These are phyloP conservation scores for Fistulifera pelliculosa DNA, from an alignment of 108 stramenopile species.

Conservation along the genomic window DNA sequence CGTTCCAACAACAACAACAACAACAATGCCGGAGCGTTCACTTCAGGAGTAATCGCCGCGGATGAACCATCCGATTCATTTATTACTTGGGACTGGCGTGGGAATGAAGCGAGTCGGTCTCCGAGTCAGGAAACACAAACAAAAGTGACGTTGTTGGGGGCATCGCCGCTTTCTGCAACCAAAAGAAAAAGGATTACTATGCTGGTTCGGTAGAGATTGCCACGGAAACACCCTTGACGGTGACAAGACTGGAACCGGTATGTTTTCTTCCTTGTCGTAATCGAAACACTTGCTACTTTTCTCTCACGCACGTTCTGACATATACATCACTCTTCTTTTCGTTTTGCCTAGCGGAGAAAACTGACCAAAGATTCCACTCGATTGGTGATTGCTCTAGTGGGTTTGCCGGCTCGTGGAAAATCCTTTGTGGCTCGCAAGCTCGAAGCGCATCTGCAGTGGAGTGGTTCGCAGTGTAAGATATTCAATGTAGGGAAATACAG, in stretches of 20 bases:
- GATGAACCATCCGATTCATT: no score
- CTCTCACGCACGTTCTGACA: no score
- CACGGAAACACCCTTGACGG: slow-evolving; percentile 44
- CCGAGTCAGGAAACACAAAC: no score
- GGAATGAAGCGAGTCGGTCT: no score
- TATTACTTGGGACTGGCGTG: no score
- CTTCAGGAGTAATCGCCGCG: no score
- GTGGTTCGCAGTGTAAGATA: slow-evolving; percentile 59
- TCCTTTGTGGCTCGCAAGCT: slow-evolving; percentile 86
- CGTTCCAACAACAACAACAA: no score
- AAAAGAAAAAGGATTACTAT: slow-evolving; percentile 34
- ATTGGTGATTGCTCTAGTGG: slow-evolving; percentile 76
- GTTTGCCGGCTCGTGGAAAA: slow-evolving; percentile 85
- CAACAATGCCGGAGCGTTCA: no score
- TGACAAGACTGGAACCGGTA: slow-evolving; percentile 67
- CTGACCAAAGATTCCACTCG: slow-evolving; percentile 59
- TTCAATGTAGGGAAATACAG: slow-evolving; percentile 91
- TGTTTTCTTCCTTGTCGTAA: slow-evolving; percentile 17
- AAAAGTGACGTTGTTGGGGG: no score
- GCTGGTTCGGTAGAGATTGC: slow-evolving; percentile 60
- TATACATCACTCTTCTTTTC: slow-evolving; percentile 5
- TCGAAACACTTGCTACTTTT: no score
- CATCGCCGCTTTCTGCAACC: not conserved
- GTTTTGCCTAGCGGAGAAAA: slow-evolving; percentile 41
- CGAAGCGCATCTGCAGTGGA: slow-evolving; percentile 71